These are phyloP conservation scores for Tetracladium marchalianum DNA, from an alignment of 495 filamentous ascomycete genomes.

Conservation along the genomic window DNA sequence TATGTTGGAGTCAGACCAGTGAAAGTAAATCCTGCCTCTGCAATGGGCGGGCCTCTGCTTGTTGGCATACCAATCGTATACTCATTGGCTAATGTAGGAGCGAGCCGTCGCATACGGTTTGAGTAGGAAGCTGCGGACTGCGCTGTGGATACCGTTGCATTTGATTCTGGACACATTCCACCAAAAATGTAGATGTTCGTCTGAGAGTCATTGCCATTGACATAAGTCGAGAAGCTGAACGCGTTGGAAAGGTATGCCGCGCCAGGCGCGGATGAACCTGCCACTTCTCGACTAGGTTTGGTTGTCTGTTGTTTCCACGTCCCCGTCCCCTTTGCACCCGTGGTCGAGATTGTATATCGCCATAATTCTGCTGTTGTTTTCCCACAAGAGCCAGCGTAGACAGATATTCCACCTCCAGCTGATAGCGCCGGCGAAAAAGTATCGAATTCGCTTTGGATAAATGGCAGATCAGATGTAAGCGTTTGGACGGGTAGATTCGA, in stretches of 20 bases:
- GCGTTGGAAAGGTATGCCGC: conserved; percentile 58
- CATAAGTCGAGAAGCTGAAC: conserved; percentile 54
- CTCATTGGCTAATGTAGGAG: conserved; percentile 22
- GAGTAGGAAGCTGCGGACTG: conserved; percentile 64
- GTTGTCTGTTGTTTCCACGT: conserved; percentile 36
- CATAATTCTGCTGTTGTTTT: conserved; percentile 37
- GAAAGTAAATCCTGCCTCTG: conserved; percentile 81
- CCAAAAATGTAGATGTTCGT: conserved; percentile 66
- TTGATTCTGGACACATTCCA: conserved; percentile 69
- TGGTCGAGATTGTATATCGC: conserved; percentile 33
- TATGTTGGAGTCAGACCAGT: conserved; percentile 59
- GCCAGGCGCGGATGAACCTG: conserved; percentile 28
- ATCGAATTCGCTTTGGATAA: conserved; percentile 30
- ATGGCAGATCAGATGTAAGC: conserved; percentile 55
- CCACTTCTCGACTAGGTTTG: conserved; percentile 9
- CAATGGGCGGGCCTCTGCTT: conserved; percentile 44
- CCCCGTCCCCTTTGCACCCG: conserved; percentile 39
- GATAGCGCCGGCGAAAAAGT: conserved; percentile 52
- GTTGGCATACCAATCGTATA: conserved; percentile 14
- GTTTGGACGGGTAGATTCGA: conserved; percentile 42
- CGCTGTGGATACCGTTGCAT: conserved; percentile 36
- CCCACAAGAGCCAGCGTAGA: conserved; percentile 61
- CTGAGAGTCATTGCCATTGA: conserved; percentile 34
- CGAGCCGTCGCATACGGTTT: conserved; percentile 56
- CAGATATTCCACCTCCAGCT: conserved; percentile 52